These are phyloP conservation scores for Eucalyptus erythrocorys DNA, from an alignment of 345 rosid genomes.

Conservation along the genomic window DNA sequence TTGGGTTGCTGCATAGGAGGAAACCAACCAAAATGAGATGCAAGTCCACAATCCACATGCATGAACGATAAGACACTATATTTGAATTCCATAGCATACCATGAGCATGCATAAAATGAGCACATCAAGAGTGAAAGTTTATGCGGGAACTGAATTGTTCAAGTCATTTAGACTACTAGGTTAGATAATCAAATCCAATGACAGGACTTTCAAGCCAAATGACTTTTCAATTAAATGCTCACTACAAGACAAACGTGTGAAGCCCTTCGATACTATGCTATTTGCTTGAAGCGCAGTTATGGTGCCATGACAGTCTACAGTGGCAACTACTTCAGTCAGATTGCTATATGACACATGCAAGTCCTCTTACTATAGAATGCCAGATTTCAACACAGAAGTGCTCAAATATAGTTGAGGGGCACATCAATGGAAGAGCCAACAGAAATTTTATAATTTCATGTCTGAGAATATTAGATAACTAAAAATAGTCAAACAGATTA, in stretches of 20 bases:
- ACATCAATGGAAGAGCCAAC: background rate
- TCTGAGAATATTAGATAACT: background rate
- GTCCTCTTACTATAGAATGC: background rate
- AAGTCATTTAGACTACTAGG: background rate
- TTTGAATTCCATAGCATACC: background rate
- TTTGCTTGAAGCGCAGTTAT: background rate
- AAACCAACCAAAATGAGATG: background rate
- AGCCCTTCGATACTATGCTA: background rate
- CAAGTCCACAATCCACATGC: background rate
- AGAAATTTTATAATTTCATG: background rate
- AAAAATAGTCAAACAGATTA: background rate
- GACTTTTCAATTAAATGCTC: background rate
- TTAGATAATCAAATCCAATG: background rate
- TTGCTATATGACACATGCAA: background rate
- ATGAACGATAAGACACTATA: background rate
- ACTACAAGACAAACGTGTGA: background rate
- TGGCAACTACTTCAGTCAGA: background rate
- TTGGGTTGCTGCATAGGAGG: constrained; percentile 47
- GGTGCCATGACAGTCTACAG: background rate
- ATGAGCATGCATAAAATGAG: background rate
- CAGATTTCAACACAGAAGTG: background rate
- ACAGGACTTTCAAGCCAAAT: background rate
- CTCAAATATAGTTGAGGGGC: background rate
- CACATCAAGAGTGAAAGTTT: background rate
- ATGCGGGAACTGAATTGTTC: background rate